Percentiles rank a stretch among this genome's conserved stretches.
Conservation (phyloP, 208 protist species). For the Acanthamoeba divionensis region DNA sequence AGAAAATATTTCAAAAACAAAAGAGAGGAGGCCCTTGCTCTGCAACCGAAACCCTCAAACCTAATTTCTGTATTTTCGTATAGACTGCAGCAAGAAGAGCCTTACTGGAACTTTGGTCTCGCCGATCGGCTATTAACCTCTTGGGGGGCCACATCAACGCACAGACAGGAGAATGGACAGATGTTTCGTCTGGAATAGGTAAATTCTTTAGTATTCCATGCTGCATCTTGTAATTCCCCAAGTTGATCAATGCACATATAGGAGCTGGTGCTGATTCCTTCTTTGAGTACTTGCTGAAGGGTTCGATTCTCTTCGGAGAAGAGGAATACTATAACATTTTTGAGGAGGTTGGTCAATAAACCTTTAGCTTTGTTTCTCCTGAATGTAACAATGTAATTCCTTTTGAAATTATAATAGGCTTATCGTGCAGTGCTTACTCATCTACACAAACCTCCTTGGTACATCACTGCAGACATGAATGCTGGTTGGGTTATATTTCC, state of each 20-base stretch:
- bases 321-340: slow-evolving; percentile 69
- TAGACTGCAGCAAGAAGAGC: slow-evolving; percentile 57
- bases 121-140: slow-evolving; percentile 62
- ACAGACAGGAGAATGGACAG: slow-evolving; percentile 15
- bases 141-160: slow-evolving; percentile 75
- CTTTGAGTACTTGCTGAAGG: slow-evolving; percentile 89
- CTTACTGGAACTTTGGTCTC: slow-evolving; percentile 61
- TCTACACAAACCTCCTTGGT: slow-evolving; percentile 64
- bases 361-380: background rate
- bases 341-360: background rate
- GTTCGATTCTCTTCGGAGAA: slow-evolving; percentile 78
- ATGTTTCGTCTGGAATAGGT: slow-evolving; percentile 47
- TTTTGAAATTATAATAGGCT: background rate
- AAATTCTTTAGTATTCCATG: slow-evolving; percentile 31
- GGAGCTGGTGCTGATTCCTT: slow-evolving; percentile 82
- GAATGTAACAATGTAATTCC: background rate
- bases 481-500: slow-evolving; percentile 40
- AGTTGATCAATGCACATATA: slow-evolving; percentile 63
- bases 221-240: background rate
- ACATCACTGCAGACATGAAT: slow-evolving; percentile 77
- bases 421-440: slow-evolving; percentile 60
- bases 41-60: background rate
- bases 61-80: background rate
- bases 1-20: too few relatives aligned
- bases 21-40: slow-evolving; percentile 22